Percentiles rank a stretch among this genome's conserved stretches.
Evolutionary conservation across 2,329 filamentous ascomycete genomes (phyloP).

Genomic region (Colletotrichum musicola): DNA sequence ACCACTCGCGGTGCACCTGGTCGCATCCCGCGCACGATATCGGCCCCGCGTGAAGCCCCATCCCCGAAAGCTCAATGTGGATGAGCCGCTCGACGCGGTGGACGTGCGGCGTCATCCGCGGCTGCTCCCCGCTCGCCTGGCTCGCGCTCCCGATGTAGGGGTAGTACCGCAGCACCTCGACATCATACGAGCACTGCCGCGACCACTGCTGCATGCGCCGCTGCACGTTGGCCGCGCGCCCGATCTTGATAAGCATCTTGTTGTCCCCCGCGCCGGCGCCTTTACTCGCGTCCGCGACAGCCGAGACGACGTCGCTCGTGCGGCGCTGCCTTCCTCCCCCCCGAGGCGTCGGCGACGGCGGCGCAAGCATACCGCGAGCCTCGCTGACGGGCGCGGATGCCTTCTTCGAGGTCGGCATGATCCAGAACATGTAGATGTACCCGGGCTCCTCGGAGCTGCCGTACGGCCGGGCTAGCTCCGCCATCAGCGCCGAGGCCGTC

Average conservation of each 20-base stretch:
- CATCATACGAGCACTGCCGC: slow-evolving; percentile 89
- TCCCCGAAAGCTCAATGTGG: slow-evolving; percentile 84
- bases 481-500: slow-evolving; percentile 77
- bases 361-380: slow-evolving; percentile 69
- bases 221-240: slow-evolving; percentile 84
- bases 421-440: slow-evolving; percentile 99
- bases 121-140: slow-evolving; percentile 50
- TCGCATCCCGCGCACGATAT: slow-evolving; percentile 81
- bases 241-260: slow-evolving; percentile 78
- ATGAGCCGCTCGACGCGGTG: slow-evolving; percentile 91
- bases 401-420: slow-evolving; percentile 76
- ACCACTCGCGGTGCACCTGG: slow-evolving; percentile 93
- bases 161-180: slow-evolving; percentile 92
- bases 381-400: slow-evolving; percentile 69
- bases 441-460: slow-evolving; percentile 80
- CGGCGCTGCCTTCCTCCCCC: slow-evolving; percentile 56
- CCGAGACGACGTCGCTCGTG: slow-evolving; percentile 67
- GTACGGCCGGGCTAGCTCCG: slow-evolving; percentile 79
- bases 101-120: slow-evolving; percentile 84
- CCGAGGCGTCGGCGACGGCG: slow-evolving; percentile 54
- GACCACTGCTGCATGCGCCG: slow-evolving; percentile 93
- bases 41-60: slow-evolving; percentile 66
- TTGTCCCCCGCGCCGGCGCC: slow-evolving; percentile 53
- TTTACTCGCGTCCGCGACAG: slow-evolving; percentile 56
- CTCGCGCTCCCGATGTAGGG: slow-evolving; percentile 74